Evolutionary conservation across 768 basidiomycete genomes (phyloP).

Genomic region (Kwoniella sp.): DNA sequence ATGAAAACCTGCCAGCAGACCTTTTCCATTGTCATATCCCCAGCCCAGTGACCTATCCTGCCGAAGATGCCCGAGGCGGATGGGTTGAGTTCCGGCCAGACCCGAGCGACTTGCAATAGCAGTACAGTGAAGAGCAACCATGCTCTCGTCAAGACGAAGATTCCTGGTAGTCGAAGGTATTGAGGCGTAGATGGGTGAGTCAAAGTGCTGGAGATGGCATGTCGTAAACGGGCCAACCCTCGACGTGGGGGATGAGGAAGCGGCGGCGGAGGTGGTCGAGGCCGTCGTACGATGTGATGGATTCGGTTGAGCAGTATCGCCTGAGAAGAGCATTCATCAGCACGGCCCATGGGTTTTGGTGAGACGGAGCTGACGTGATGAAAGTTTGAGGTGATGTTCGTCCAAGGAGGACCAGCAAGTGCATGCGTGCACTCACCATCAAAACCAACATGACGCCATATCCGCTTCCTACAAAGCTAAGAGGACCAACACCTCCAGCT

Average conservation of each 20-base stretch:
- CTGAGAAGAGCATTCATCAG: conserved; percentile 14
- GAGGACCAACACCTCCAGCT: conserved; percentile 44
- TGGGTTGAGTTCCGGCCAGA: conserved; percentile 33
- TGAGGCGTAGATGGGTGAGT: conserved; percentile 29
- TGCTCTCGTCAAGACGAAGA: conserved; percentile 37
- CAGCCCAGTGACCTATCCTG: conserved; percentile 42
- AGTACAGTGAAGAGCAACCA: conserved; percentile 45
- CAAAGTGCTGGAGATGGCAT: conserved; percentile 23
- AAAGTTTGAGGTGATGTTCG: not conserved
- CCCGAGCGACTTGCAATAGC: conserved; percentile 45
- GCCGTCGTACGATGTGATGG: conserved; percentile 50
- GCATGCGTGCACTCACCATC: conserved; percentile 36
- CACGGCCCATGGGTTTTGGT: no score
- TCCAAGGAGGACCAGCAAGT: no score
- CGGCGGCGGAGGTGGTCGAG: conserved; percentile 35
- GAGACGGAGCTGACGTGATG: no score
- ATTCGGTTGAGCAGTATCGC: conserved; percentile 49
- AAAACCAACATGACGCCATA: conserved; percentile 50
- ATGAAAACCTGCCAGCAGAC: conserved; percentile 53
- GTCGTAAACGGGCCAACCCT: conserved; percentile 20
- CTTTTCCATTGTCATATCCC: conserved; percentile 44
- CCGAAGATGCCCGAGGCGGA: conserved; percentile 9
- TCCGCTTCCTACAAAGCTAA: conserved; percentile 47
- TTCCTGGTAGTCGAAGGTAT: conserved; percentile 44
- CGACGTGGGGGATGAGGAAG: conserved; percentile 33